These are phyloP conservation scores for Pinus taeda DNA, from an alignment of 75 land plant species.

Conservation along the genomic window DNA sequence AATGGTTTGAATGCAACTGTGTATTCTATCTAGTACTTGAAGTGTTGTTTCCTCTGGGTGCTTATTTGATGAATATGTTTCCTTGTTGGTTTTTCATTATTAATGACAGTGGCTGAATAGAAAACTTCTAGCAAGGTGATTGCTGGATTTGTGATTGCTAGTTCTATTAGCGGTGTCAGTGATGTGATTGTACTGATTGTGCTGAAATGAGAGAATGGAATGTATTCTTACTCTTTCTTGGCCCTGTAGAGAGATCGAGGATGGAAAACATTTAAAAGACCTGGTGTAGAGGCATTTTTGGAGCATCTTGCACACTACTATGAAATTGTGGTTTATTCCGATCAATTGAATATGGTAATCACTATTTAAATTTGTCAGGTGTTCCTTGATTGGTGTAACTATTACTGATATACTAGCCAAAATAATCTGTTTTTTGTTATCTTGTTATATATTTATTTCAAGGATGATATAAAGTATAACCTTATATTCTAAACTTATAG, in stretches of 20 bases:
- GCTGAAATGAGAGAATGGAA: background rate
- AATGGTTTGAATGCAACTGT: no score
- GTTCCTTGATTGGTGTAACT: background rate
- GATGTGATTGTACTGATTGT: no score
- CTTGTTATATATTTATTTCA: background rate
- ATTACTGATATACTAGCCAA: background rate
- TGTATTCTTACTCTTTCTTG: background rate
- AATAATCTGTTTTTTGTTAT: background rate
- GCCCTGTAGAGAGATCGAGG: slow-evolving; percentile 84
- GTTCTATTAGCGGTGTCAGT: no score
- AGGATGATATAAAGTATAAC: no score
- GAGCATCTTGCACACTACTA: slow-evolving; percentile 91
- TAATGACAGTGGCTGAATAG: no score
- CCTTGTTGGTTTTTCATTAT: no score
- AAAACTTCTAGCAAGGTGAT: no score
- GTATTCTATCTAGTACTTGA: no score
- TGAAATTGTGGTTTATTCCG: slow-evolving; percentile 91
- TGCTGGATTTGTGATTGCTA: no score
- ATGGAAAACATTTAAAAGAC: slow-evolving; percentile 92
- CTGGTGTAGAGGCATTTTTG: slow-evolving; percentile 94
- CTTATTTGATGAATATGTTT: no score
- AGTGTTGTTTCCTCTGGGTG: no score
- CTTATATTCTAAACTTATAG: background rate
- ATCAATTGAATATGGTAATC: slow-evolving; percentile 75
- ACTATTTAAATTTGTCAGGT: background rate